A percentile compares a stretch with the other conserved stretches of the same genome.
Evolutionary conservation across 495 filamentous ascomycete genomes (phyloP).

Genomic region (Articulospora tetracladia): DNA sequence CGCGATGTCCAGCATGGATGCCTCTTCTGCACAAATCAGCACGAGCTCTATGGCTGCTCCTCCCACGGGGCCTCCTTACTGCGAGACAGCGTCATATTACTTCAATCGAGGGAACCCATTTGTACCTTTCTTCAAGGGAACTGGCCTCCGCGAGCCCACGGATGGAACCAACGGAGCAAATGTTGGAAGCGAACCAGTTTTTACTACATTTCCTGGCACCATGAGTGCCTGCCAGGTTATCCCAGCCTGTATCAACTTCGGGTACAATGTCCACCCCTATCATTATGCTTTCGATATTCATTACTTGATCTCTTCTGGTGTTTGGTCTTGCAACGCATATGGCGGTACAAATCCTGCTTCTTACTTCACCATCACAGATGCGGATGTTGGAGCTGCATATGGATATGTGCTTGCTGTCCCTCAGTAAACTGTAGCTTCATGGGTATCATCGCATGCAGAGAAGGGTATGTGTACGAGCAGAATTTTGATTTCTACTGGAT

Average conservation of each 20-base stretch:
- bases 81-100: too few relatives aligned
- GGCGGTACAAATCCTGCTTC: neutral
- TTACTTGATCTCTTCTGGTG: neutral
- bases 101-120: too few relatives aligned
- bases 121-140: neutral
- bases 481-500: too few relatives aligned
- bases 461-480: too few relatives aligned
- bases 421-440: too few relatives aligned
- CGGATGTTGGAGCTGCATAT: neutral
- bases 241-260: neutral
- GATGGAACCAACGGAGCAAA: neutral
- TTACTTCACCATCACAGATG: neutral
- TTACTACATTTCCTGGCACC: neutral
- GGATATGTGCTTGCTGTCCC: too few relatives aligned
- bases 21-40: too few relatives aligned
- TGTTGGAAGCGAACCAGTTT: neutral
- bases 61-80: too few relatives aligned
- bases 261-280: neutral
- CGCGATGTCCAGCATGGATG: neutral
- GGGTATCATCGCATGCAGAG: too few relatives aligned
- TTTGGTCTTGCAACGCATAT: neutral
- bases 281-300: neutral
- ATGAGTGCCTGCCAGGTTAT: neutral
- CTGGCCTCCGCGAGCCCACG: neutral
- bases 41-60: too few relatives aligned